Conservation (phyloP, 257 asterid species). For the Oldenlandia corymbosa region DNA sequence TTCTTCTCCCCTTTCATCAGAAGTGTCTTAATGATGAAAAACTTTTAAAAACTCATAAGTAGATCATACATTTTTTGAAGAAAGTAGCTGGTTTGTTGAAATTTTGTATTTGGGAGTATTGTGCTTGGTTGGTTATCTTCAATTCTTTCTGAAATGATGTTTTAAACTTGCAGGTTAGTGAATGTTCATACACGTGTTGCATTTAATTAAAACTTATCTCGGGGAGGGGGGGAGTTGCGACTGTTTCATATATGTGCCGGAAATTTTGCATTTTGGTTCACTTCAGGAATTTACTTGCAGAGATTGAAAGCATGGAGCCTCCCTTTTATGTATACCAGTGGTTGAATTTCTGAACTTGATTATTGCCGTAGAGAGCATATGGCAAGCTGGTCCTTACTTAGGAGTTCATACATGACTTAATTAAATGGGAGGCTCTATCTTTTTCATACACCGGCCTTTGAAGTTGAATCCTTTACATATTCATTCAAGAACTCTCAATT, state of each 20-base stretch:
- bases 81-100: neutral
- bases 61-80: neutral
- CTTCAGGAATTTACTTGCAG: too few species aligned
- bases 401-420: neutral
- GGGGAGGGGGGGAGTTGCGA: neutral
- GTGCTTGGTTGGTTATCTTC: neutral
- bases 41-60: neutral
- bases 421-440: neutral
- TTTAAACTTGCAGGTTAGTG: neutral
- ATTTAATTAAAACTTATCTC: neutral
- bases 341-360: neutral
- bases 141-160: too few species aligned
- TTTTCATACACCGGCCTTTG: neutral
- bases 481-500: neutral
- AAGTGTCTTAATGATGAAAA: neutral
- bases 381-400: neutral
- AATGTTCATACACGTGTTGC: neutral
- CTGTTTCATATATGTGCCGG: too few species aligned
- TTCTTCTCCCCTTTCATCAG: neutral
- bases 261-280: too few species aligned
- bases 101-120: neutral
- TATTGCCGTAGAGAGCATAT: neutral
- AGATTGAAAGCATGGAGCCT: neutral
- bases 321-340: too few species aligned
- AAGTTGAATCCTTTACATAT: neutral